phyloP scores from a whole-genome alignment of 805 yeast genomes.

The Candida hungchunana region DNA sequence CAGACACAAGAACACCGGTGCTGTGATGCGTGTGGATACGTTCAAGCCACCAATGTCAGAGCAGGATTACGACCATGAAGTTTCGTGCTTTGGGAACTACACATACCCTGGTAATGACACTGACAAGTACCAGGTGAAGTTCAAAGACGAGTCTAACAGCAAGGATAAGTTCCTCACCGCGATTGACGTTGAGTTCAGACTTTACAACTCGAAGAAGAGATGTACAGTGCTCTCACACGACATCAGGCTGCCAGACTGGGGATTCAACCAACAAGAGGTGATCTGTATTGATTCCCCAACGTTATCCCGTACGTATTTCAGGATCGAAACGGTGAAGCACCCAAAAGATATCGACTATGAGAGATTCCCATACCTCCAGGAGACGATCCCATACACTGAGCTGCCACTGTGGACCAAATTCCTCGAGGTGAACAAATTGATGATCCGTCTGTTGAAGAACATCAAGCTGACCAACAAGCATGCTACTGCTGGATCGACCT shows the following conservation, averaged over 20 bases:
- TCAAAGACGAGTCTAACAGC: slow-evolving; percentile 27
- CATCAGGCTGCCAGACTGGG: slow-evolving; percentile 79
- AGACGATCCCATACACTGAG: slow-evolving; percentile 4
- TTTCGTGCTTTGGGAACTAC: slow-evolving; percentile 63
- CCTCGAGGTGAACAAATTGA: slow-evolving; percentile 19
- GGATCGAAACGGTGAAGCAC: slow-evolving; percentile 54
- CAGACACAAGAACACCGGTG: slow-evolving; percentile 66
- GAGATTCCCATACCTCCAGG: slow-evolving; percentile 11
- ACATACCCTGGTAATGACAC: slow-evolving; percentile 61
- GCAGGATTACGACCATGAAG: slow-evolving; percentile 86
- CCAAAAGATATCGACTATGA: slow-evolving; percentile 23
- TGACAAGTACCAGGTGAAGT: slow-evolving; percentile 65
- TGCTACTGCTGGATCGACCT: slow-evolving; percentile 45
- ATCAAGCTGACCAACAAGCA: slow-evolving; percentile 24
- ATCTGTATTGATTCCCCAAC: slow-evolving; percentile 77
- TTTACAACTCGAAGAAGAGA: slow-evolving; percentile 59
- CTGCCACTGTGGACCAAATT: slow-evolving; percentile 17
- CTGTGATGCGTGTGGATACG: slow-evolving; percentile 62
- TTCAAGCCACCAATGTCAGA: slow-evolving; percentile 84
- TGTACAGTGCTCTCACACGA: slow-evolving; percentile 77
- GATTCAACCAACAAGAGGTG: slow-evolving; percentile 80
- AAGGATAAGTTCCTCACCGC: slow-evolving; percentile 29
- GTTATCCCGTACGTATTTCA: slow-evolving; percentile 65
- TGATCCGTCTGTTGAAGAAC: slow-evolving; percentile 16
- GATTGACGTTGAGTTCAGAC: slow-evolving; percentile 63